Conservation (phyloP, 345 rosid genomes). For the Erysimum cheiranthoides region DNA sequence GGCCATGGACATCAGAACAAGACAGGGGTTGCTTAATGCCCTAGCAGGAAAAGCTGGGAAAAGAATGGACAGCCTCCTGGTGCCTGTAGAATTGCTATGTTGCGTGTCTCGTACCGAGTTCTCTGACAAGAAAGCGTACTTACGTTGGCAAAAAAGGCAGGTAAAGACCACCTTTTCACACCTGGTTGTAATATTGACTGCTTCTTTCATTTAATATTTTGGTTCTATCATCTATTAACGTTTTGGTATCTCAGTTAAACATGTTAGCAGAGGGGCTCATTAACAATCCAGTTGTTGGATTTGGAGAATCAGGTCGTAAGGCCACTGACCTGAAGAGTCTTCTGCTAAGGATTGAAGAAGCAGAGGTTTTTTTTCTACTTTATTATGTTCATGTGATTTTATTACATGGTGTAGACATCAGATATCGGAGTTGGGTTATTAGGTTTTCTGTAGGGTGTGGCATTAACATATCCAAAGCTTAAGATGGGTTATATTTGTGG, state of each 20-base stretch:
- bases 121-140: slow-evolving; percentile 92
- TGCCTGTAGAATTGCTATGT: slow-evolving; percentile 90
- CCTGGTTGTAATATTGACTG: slow-evolving; percentile 10
- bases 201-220: slow-evolving; percentile 36
- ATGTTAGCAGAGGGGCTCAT: slow-evolving; percentile 96
- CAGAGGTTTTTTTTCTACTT: slow-evolving; percentile 66
- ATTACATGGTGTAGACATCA: slow-evolving; percentile 25
- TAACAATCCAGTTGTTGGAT: slow-evolving; percentile 90
- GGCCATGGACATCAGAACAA: slow-evolving; percentile 94
- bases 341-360: slow-evolving; percentile 91
- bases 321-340: slow-evolving; percentile 78
- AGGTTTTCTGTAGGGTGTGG: not conserved
- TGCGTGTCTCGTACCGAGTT: slow-evolving; percentile 93
- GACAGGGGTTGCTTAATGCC: slow-evolving; percentile 92
- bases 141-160: slow-evolving; percentile 99
- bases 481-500: not conserved
- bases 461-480: slow-evolving; percentile 1
- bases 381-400: slow-evolving; percentile 35
- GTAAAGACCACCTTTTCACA: slow-evolving; percentile 52
- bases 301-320: slow-evolving; percentile 89
- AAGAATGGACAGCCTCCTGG: slow-evolving; percentile 86
- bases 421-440: not conserved
- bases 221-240: slow-evolving; percentile 32
- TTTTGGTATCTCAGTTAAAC: slow-evolving; percentile 67
- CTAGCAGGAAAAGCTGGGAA: slow-evolving; percentile 89